Percentiles rank a stretch among this genome's conserved stretches.
phyloP scores from a whole-genome alignment of 1,284 basidiomycete genomes.

The Trametes versicolor region DNA sequence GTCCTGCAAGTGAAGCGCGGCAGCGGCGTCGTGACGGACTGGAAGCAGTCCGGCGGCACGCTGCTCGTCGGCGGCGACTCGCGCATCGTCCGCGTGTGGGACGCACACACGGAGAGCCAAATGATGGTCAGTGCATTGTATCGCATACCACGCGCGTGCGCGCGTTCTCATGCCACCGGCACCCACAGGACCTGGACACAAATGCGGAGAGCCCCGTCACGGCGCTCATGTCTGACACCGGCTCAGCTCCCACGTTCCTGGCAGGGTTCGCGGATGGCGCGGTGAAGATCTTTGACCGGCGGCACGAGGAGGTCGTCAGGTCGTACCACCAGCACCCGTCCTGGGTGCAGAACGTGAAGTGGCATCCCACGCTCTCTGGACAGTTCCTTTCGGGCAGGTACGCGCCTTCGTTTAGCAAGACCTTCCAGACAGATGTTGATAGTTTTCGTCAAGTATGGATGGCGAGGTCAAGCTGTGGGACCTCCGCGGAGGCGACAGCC shows the following conservation, averaged over 20 bases:
- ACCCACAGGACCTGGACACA: slow-evolving; percentile 82
- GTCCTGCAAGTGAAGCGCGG: slow-evolving; percentile 78
- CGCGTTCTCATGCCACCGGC: slow-evolving; percentile 22
- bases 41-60: slow-evolving; percentile 92
- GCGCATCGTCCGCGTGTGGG: slow-evolving; percentile 92
- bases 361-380: slow-evolving; percentile 78
- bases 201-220: slow-evolving; percentile 93
- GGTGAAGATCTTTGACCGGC: slow-evolving; percentile 92
- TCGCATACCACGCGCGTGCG: slow-evolving; percentile 7
- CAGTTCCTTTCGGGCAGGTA: slow-evolving; percentile 94
- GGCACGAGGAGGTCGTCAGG: slow-evolving; percentile 86
- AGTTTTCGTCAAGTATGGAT: slow-evolving; percentile 68
- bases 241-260: slow-evolving; percentile 84
- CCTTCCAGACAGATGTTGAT: background rate
- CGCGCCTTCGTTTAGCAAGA: slow-evolving; percentile 32
- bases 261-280: slow-evolving; percentile 95
- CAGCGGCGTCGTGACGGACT: slow-evolving; percentile 89
- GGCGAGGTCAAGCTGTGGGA: slow-evolving; percentile 97
- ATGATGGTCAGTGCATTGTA: slow-evolving; percentile 66
- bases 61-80: slow-evolving; percentile 93
- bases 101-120: slow-evolving; percentile 91
- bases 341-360: slow-evolving; percentile 93
- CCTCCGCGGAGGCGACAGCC: slow-evolving; percentile 73
- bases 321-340: slow-evolving; percentile 86
- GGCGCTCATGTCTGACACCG: slow-evolving; percentile 83